A percentile compares a stretch with the other conserved stretches of the same genome.
Conservation (phyloP, 1,284 basidiomycete genomes). For the Trametes pubescens region DNA sequence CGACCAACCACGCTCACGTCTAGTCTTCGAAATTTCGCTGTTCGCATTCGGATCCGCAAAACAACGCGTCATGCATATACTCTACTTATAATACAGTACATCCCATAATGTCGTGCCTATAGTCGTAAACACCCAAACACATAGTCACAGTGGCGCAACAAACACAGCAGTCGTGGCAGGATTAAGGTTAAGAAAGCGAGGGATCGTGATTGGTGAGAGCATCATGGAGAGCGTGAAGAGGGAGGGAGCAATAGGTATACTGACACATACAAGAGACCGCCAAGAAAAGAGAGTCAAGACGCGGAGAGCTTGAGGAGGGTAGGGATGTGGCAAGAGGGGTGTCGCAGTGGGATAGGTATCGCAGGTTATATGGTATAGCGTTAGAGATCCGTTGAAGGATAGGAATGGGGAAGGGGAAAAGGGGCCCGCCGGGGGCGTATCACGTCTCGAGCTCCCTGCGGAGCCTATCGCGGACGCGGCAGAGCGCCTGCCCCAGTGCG, state of each 20-base stretch:
- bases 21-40: neutral
- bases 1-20: neutral
- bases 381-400: slow-evolving; percentile 21
- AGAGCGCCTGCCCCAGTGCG: slow-evolving; percentile 63
- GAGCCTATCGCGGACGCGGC: slow-evolving; percentile 58
- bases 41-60: neutral
- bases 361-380: neutral
- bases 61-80: slow-evolving; percentile 1
- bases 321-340: neutral
- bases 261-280: neutral
- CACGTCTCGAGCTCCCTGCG: slow-evolving; percentile 42
- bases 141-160: slow-evolving; percentile 4
- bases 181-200: slow-evolving; percentile 15
- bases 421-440: neutral
- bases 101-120: slow-evolving; percentile 3
- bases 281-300: neutral
- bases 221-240: slow-evolving; percentile 5
- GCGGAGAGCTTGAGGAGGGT: neutral
- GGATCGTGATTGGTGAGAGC: slow-evolving; percentile 8
- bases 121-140: slow-evolving; percentile 9
- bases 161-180: neutral
- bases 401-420: neutral
- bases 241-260: neutral
- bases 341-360: slow-evolving; percentile 3
- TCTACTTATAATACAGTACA: slow-evolving; percentile 19